These are phyloP conservation scores for Ganoderma resinaceum DNA, from an alignment of 1,284 basidiomycete genomes.

Conservation along the genomic window DNA sequence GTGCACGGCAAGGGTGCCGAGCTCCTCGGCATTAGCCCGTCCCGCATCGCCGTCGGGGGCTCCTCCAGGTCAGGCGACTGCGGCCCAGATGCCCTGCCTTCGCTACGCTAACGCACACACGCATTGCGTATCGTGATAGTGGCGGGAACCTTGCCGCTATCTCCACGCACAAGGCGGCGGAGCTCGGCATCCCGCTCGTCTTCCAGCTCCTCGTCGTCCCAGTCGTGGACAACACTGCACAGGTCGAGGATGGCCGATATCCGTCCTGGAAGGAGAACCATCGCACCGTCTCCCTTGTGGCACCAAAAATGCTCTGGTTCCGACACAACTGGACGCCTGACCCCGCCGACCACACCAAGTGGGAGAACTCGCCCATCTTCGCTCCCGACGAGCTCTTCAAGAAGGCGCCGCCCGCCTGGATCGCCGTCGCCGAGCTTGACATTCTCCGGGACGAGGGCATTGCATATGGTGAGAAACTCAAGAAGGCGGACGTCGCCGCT, in stretches of 20 bases:
- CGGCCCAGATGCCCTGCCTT: slow-evolving; percentile 1
- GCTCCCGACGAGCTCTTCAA: slow-evolving; percentile 62
- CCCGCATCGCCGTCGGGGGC: slow-evolving; percentile 64
- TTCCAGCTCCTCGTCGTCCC: slow-evolving; percentile 76
- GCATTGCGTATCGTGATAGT: slow-evolving; percentile 41
- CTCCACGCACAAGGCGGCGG: slow-evolving; percentile 66
- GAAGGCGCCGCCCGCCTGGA: slow-evolving; percentile 64
- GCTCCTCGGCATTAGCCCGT: slow-evolving; percentile 49
- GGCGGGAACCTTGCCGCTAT: slow-evolving; percentile 78
- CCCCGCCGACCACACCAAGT: slow-evolving; percentile 61
- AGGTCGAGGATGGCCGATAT: slow-evolving; percentile 46
- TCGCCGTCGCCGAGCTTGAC: slow-evolving; percentile 71
- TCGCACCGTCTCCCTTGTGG: slow-evolving; percentile 65
- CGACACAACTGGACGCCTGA: slow-evolving; percentile 71
- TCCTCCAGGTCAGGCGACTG: slow-evolving; percentile 61
- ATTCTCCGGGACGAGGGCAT: slow-evolving; percentile 73
- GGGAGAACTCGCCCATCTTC: slow-evolving; percentile 74
- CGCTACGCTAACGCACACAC: background rate
- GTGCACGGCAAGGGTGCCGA: slow-evolving; percentile 52
- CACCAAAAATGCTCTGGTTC: slow-evolving; percentile 78
- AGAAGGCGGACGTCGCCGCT: slow-evolving; percentile 57
- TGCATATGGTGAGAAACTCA: slow-evolving; percentile 67
- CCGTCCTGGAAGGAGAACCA: slow-evolving; percentile 66
- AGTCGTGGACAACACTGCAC: slow-evolving; percentile 74
- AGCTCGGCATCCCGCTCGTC: slow-evolving; percentile 60